Evolutionary conservation across 2,329 filamentous ascomycete species (phyloP), one percentile per base, ranked within the genome.

Genomic region (Bipolaris sorokiniana): DNA sequence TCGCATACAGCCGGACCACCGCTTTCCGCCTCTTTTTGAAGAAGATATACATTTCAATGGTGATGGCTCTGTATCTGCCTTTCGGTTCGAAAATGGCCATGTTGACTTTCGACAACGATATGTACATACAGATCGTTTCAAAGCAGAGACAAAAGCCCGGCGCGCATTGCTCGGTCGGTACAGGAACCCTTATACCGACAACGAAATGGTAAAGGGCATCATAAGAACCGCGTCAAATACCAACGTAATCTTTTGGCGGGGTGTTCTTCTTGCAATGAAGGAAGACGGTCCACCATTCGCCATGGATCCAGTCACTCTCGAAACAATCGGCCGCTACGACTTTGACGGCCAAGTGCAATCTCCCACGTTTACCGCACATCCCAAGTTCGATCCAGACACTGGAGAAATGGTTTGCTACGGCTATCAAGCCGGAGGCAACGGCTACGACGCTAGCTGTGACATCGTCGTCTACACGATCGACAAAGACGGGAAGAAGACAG

Each of bases 211-310:
- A 5, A 80, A 80, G 48, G 82, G 82, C 1, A 80, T 85, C 5
- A 83, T 86, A 38, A 75, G 84, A 20, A 86, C 83, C 0, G 83
- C 83, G 0, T 79, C 81, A 3, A 87, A 88, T 61, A 87, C 85
- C 1, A 87, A 88, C 54, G 75, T 87, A n/a, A 76, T 83, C 1
- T 85, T 82, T 64, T 87, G 83, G 81, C 75, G 83, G 7, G 84
- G 84, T 0, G 78, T 83, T 45, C 64, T 87, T 54, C 74, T 86
- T 4, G 84, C 84, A 0, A 78, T 76, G 49, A 87, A 87, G 63
- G 80, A 84, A 59, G 70, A 74, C 31, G 76, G 72, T 0, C 67
- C 75, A 5, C 76, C 76, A 0, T 80, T 78, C 31, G 74, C 73
- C 1, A 70, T 79, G 57, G 72, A 80, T 54, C 77, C 78, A 0